Conservation (phyloP, 129 eudicot species). For the Arctium lappa region DNA sequence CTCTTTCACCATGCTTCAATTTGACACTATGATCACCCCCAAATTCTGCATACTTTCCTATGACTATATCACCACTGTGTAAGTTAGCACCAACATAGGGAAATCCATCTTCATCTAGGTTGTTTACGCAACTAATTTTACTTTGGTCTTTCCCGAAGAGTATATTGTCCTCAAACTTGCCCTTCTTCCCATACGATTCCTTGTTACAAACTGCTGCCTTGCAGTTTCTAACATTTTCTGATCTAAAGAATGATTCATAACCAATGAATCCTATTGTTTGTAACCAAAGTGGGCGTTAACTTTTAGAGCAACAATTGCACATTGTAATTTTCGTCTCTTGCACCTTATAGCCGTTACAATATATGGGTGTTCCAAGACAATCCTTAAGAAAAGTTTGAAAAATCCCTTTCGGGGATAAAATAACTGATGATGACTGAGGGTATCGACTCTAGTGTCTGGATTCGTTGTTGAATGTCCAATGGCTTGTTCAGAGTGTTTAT, state of each 20-base stretch:
- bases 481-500: constrained; percentile 89
- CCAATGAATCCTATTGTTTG: constrained; percentile 90
- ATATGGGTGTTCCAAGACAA: constrained; percentile 54
- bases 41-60: constrained; percentile 75
- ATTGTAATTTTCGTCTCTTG: constrained; percentile 64
- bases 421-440: constrained; percentile 58
- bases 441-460: constrained; percentile 66
- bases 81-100: constrained; percentile 80
- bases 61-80: constrained; percentile 78
- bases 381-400: constrained; percentile 68
- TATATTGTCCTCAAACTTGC: constrained; percentile 46
- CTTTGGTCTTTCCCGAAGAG: constrained; percentile 78
- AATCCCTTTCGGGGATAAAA: constrained; percentile 82
- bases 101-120: constrained; percentile 90
- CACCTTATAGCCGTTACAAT: constrained; percentile 28
- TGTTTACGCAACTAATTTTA: constrained; percentile 84
- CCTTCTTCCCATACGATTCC: constrained; percentile 52
- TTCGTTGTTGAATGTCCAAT: constrained; percentile 77
- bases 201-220: constrained; percentile 69
- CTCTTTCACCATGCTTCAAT: constrained; percentile 82
- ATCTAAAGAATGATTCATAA: constrained; percentile 87
- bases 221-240: constrained; percentile 78
- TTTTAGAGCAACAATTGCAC: constrained; percentile 91
- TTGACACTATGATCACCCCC: constrained; percentile 85
- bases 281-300: constrained; percentile 78